Evolutionary conservation across 1,284 basidiomycete species (phyloP).

Genomic region (Neonothopanus nambi): DNA sequence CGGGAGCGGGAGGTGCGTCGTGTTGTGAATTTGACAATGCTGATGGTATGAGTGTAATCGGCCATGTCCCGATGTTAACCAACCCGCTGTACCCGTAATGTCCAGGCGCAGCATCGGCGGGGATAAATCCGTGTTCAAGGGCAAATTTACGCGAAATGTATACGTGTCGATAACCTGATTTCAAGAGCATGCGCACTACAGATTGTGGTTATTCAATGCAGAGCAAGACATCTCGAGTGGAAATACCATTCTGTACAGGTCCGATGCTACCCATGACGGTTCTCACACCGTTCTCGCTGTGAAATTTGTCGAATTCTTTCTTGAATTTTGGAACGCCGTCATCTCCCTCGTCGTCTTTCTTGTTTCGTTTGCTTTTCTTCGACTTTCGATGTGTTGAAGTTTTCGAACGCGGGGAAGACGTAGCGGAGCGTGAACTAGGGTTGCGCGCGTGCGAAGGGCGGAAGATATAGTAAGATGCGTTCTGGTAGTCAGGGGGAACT

Average conservation of each 20-base stretch:
- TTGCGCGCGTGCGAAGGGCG: slow-evolving; percentile 34
- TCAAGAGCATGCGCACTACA: slow-evolving; percentile 88
- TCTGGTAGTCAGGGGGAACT: slow-evolving; percentile 58
- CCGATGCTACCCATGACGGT: slow-evolving; percentile 93
- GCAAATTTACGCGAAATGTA: slow-evolving; percentile 97
- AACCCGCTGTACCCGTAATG: slow-evolving; percentile 86
- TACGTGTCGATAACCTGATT: slow-evolving; percentile 91
- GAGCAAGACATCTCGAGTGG: slow-evolving; percentile 2
- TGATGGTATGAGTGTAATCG: slow-evolving; percentile 58
- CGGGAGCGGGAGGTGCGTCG: slow-evolving; percentile 24
- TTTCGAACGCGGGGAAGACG: slow-evolving; percentile 26
- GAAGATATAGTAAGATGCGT: slow-evolving; percentile 72
- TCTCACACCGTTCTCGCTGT: slow-evolving; percentile 88
- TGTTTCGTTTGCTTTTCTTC: slow-evolving; percentile 41
- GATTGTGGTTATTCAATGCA: slow-evolving; percentile 10
- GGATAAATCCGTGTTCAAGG: slow-evolving; percentile 86
- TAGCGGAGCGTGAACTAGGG: slow-evolving; percentile 18
- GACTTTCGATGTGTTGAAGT: slow-evolving; percentile 27
- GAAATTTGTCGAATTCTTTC: slow-evolving; percentile 83
- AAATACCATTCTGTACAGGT: slow-evolving; percentile 80
- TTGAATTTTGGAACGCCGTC: slow-evolving; percentile 61
- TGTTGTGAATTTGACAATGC: slow-evolving; percentile 31
- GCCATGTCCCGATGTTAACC: slow-evolving; percentile 81
- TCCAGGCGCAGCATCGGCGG: slow-evolving; percentile 78
- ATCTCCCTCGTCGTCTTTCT: slow-evolving; percentile 31